Base-by-base conservation (phyloP, 2,329 filamentous ascomycete species). In the Pseudocercospora pini-densiflorae region DNA sequence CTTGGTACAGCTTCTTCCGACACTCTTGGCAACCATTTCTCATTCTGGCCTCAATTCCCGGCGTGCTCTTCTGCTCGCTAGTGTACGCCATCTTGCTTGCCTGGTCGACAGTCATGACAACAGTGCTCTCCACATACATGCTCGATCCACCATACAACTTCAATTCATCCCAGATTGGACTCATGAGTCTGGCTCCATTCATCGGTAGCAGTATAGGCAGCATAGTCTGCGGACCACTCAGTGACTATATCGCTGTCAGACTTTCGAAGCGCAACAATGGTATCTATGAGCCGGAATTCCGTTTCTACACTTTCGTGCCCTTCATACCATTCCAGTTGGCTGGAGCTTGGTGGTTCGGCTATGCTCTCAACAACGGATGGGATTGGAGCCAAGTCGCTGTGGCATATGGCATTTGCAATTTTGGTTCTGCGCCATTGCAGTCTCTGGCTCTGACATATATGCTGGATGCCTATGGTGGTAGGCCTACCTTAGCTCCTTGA, bases 111-210 rank as follows among this genome's bases (percentile, higher is more conserved):
- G 75, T 84, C 47, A 75, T 81, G 55, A 75, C 75, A 1, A 79
- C 79, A 0, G 75, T 74, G 0, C 72, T 76, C 19, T 78, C 79
- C 6, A 76, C 74, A 0, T 79, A 76, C 63, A 77, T 84, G 70
- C 69, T 78, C 9, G 73, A 72, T 2, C 64, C 72, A 3, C 77
- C 77, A 0, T 81, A 78, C 68, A 84, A 83, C 76, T 86, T 87
- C 74, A 78, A 78, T 21, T 79, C 83, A 8, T 80, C 81, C 9
- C 75, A 84, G 65, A 83, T 82, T 1, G 85, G 85, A 0, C 78
- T 86, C 45, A 83, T 85, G 69, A 83, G 81, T 36, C 76, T 87
- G 27, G 84, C 84, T 0, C 83, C 84, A 0, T 83, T 85, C 61
- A 73, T 86, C 63, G 77, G 84, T 10, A 81, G 77, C 8, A 77